Conservation (phyloP, 2,329 filamentous ascomycete genomes). For the Fusarium sp. region DNA sequence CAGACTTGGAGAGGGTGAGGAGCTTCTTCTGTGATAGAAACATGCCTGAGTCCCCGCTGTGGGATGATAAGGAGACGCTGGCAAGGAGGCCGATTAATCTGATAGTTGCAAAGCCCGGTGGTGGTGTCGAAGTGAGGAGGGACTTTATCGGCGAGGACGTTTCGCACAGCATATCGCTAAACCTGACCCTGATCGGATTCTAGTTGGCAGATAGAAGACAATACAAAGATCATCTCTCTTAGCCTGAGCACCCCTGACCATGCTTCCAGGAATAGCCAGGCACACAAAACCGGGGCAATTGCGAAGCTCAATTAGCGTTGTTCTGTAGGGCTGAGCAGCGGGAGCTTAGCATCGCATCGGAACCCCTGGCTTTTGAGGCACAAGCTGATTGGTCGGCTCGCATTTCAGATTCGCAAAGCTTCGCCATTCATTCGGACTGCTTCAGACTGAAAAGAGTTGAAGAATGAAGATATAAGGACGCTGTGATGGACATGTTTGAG, state of each 20-base stretch:
- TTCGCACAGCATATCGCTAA: neutral
- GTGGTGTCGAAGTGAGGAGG: neutral
- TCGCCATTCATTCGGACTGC: slow-evolving; percentile 14
- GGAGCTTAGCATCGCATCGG: neutral
- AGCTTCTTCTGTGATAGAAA: slow-evolving; percentile 26
- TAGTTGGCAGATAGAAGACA: neutral
- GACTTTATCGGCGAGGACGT: neutral
- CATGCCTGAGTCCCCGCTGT: neutral
- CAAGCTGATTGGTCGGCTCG: slow-evolving; percentile 28
- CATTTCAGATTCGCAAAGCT: slow-evolving; percentile 26
- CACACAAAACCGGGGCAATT: neutral
- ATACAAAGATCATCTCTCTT: neutral
- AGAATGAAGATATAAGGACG: neutral
- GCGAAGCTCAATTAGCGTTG: neutral
- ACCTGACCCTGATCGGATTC: neutral
- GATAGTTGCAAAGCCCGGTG: neutral
- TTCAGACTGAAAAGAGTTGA: slow-evolving; percentile 19
- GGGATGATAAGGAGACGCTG: neutral
- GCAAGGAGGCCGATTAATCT: neutral
- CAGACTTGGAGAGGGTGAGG: slow-evolving; percentile 31
- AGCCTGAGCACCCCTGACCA: neutral
- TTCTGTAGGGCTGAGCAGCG: slow-evolving; percentile 20
- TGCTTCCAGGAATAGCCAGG: neutral
- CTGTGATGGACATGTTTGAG: neutral
- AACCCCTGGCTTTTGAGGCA: neutral